Base-by-base conservation (phyloP, 495 filamentous ascomycete genomes). In the Trichoderma gamsii region DNA sequence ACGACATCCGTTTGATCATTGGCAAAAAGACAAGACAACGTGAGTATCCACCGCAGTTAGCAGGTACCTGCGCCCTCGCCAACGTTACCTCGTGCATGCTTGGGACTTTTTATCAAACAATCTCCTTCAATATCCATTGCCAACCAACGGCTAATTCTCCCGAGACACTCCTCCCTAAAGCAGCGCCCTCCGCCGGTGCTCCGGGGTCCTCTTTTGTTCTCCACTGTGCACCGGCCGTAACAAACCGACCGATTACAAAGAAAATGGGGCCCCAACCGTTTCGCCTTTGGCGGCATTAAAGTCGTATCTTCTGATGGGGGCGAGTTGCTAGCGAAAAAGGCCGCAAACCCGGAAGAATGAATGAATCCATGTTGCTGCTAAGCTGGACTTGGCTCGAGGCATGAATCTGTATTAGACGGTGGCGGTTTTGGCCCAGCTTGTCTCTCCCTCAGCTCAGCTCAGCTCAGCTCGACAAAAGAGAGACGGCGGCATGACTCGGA, bases 201-300 rank as follows among this genome's bases (percentile, higher is more conserved):
- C 44, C 44, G 35, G 35, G 56, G 21, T 5, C 35, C 2, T 38
- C 35, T 38, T 38, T 38, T 29, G 29, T 29, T 18, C 23, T 32
- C 56, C 56, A 61, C 56, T 13, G 35, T 9, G 56, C 56, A 61
- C 56, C 56, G 56, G 56, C 56, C 56, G 56, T 61, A 32, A 61
- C 25, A 32, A 61, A 61, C 56, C 56, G 56, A 25, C 25, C 56
- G 29, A 61, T 25, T 25, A 61, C 56, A 12, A 25, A 23, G 13
- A 29, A 29, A 29, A 61, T 61, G 56, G 56, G 29, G 56, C 56
- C 56, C 35, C 35, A 38, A 61, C 56, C 56, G 56, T 61, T 61
- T 61, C 56, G 56, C 44, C 29, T 23, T 61, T 61, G 56, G 56
- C 56, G 56, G 56, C 56, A 61, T 61, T 13, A 29, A 5, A 32